A percentile compares a stretch with the other conserved stretches of the same genome.
phyloP scores from a whole-genome alignment of 1,284 basidiomycete species.

The Rhodotorula sp. region DNA sequence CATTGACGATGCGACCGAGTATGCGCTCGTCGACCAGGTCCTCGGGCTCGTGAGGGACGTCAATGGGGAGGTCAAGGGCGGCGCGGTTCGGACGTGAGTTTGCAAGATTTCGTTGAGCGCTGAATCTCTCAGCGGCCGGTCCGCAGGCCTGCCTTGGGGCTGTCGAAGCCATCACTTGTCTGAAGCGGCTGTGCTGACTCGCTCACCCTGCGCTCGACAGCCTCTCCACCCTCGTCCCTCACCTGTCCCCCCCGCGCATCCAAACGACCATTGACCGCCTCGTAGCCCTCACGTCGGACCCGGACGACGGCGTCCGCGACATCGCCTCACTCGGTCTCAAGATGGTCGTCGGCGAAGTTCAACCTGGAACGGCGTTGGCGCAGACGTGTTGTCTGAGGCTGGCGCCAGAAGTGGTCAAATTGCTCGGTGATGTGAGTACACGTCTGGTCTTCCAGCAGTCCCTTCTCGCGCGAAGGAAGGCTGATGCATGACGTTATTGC shows the following conservation, averaged over 20 bases:
- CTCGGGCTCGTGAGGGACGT: slow-evolving; percentile 59
- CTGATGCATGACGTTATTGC: not conserved
- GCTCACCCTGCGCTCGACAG: slow-evolving; percentile 3
- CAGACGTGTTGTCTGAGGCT: slow-evolving; percentile 77
- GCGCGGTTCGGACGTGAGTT: slow-evolving; percentile 85
- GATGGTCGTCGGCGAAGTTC: slow-evolving; percentile 87
- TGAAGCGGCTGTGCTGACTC: slow-evolving; percentile 44
- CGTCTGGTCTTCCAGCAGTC: no score
- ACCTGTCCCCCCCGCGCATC: slow-evolving; percentile 77
- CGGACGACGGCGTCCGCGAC: slow-evolving; percentile 86
- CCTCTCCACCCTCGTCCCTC: slow-evolving; percentile 80
- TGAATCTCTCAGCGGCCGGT: no score
- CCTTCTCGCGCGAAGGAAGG: not conserved
- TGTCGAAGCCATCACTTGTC: slow-evolving; percentile 30
- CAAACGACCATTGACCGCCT: slow-evolving; percentile 81
- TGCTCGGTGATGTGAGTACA: slow-evolving; percentile 72
- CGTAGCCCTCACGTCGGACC: slow-evolving; percentile 73
- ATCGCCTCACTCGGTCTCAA: slow-evolving; percentile 72
- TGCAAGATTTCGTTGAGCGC: not conserved
- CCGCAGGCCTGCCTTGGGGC: not conserved
- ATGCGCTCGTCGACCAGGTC: slow-evolving; percentile 42
- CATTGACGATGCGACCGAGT: slow-evolving; percentile 64
- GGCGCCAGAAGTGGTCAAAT: slow-evolving; percentile 75
- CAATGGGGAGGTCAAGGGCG: slow-evolving; percentile 97
- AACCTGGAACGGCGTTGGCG: slow-evolving; percentile 73